Evolutionary conservation across 805 yeast genomes (phyloP).

Genomic region (Kodamaea fukazawae): DNA sequence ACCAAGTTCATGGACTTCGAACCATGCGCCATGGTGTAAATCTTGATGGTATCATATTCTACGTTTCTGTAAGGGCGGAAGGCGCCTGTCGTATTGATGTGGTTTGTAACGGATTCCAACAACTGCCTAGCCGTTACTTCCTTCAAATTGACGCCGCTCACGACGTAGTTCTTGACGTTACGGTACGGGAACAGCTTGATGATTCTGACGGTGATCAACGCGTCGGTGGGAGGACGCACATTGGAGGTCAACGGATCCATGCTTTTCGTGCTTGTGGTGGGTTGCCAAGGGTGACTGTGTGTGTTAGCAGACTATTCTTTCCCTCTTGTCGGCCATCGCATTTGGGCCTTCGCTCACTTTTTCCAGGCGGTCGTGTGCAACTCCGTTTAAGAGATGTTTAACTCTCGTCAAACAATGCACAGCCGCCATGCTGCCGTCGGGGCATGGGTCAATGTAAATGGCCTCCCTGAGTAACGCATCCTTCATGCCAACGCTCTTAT

Average conservation of each 20-base stretch:
- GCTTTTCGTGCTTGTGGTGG: background rate
- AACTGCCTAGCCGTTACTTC: conserved; percentile 64
- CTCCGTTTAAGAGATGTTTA: too few species aligned
- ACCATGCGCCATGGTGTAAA: conserved; percentile 93
- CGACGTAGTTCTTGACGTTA: conserved; percentile 74
- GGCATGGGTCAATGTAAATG: too few species aligned
- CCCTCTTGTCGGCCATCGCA: too few species aligned
- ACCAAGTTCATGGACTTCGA: conserved; percentile 90
- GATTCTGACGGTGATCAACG: conserved; percentile 80
- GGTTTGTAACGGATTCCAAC: conserved; percentile 47
- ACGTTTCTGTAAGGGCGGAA: conserved; percentile 82
- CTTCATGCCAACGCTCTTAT: too few species aligned
- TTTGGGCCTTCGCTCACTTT: too few species aligned
- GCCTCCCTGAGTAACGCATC: too few species aligned
- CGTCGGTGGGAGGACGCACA: conserved; percentile 67
- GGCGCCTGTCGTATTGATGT: conserved; percentile 56
- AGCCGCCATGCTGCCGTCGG: too few species aligned
- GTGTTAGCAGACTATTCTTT: too few species aligned
- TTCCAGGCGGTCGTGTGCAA: too few species aligned
- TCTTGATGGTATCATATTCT: conserved; percentile 69
- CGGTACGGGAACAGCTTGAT: conserved; percentile 90
- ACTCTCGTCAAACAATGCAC: too few species aligned
- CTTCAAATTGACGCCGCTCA: conserved; percentile 68
- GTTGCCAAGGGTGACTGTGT: too few species aligned
- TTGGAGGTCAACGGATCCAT: conserved; percentile 73